Base-by-base conservation (phyloP, 257 asterid species). In the Mitragyna speciosa region DNA sequence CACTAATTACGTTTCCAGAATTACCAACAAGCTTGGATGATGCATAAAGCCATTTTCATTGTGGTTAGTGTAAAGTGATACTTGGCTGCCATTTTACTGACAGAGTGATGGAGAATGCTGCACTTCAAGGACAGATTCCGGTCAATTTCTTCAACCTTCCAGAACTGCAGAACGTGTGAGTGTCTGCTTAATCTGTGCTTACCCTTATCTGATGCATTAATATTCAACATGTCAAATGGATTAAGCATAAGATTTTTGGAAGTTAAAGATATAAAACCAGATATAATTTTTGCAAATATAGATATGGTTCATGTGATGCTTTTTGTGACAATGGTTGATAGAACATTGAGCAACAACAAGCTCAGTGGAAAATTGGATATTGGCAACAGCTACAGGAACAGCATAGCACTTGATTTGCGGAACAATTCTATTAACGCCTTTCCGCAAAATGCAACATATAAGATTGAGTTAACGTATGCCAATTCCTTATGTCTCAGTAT, bases 101-200 rank as follows among this genome's bases (percentile, higher is more conserved):
- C 92, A 94, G 98, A 78, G 70, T 80, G 74, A 91, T 94, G 98
- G 94, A 86, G 71, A 85, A 87, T 67, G 87, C 97, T 24, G 77
- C 33, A 47, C 90, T 94, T 75, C 74, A 84, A 81, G 98, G 94
- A 79, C 80, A 79, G 82, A 84, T 94, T 69, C 97, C 98, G 0
- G 87, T 75, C 31, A 75, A 56, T 69, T 77, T 90, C 72, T 92
- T 92, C 83, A 47, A 78, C 78, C 91, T 85, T 82, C 93, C 95
- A 76, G 90, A 91, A 73, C 63, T 94, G 82, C 89, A 92, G 90
- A 87, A 90, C 20, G 77, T 92, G 98, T 94, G 83, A 91, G 96
- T 87, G 22, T 59, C 61, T 10, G 63, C 39, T 76, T 65, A 56
- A 61, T 76, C 70, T n/a, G 16, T 66, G 19, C 20, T 12, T 24